Conservation (phyloP, 2,329 filamentous ascomycete species). For the Apiospora marii region DNA sequence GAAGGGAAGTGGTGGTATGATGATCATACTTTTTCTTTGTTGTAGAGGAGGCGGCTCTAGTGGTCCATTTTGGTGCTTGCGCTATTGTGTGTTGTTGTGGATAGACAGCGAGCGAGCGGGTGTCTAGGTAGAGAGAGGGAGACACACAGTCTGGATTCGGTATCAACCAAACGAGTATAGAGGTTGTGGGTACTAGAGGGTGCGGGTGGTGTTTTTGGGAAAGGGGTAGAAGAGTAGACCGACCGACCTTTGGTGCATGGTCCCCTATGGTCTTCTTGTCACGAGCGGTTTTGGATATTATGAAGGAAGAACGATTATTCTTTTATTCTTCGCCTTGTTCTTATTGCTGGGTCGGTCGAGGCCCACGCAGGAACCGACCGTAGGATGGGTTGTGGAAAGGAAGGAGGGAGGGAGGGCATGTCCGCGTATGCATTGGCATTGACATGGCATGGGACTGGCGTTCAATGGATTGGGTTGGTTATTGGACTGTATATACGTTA, state of each 20-base stretch:
- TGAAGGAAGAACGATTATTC: not conserved
- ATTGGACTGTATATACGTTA: not conserved
- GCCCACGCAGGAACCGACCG: not conserved
- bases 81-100: not conserved
- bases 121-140: not conserved
- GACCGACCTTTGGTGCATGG: not conserved
- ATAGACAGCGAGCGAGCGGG: conserved; percentile 2
- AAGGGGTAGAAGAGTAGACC: not conserved
- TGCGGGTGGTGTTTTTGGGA: not conserved
- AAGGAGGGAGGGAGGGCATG: not conserved
- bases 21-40: not conserved
- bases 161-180: not conserved
- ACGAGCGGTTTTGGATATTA: conserved; percentile 7
- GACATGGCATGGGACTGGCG: not conserved
- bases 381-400: not conserved
- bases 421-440: not conserved
- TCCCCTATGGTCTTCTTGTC: not conserved
- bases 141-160: not conserved
- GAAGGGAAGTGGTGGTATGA: not conserved
- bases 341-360: not conserved
- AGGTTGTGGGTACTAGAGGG: conserved; percentile 11
- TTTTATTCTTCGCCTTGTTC: not conserved
- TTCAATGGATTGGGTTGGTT: not conserved
- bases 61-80: not conserved
- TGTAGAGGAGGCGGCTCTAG: not conserved